Evolutionary conservation across 2,329 filamentous ascomycete species (phyloP).

Genomic region (Aspergillus oerlinghausenensis): DNA sequence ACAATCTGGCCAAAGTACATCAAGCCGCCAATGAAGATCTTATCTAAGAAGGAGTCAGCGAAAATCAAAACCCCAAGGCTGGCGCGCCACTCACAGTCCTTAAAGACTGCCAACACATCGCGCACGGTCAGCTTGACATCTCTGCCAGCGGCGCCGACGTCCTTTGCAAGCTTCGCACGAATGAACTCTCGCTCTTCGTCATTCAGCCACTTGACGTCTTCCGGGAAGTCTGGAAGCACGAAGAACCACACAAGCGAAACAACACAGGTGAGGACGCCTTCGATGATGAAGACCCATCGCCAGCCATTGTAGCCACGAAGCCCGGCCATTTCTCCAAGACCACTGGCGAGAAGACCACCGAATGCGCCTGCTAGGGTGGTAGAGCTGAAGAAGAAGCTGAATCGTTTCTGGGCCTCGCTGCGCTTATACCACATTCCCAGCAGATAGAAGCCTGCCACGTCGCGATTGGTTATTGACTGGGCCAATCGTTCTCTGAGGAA

Average conservation of each 20-base stretch:
- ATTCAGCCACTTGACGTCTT: conserved; percentile 67
- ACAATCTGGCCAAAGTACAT: conserved; percentile 81
- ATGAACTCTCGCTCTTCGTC: conserved; percentile 66
- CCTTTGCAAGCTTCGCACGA: conserved; percentile 60
- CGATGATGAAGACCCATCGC: conserved; percentile 54
- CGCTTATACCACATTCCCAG: conserved; percentile 82
- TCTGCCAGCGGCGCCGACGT: conserved; percentile 63
- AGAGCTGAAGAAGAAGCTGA: conserved; percentile 86
- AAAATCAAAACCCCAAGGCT: not conserved
- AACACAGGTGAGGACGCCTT: conserved; percentile 61
- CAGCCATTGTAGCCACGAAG: conserved; percentile 53
- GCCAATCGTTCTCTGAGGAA: conserved; percentile 7
- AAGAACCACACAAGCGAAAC: conserved; percentile 59
- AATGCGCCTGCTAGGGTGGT: conserved; percentile 60
- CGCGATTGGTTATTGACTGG: not conserved
- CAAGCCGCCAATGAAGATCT: conserved; percentile 67
- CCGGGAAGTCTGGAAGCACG: conserved; percentile 68
- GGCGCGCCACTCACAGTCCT: conserved; percentile 49
- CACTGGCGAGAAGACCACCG: conserved; percentile 57
- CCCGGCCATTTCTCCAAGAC: conserved; percentile 55
- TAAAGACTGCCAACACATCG: conserved; percentile 62
- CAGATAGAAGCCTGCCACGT: conserved; percentile 50
- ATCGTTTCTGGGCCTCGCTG: conserved; percentile 82
- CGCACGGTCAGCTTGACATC: conserved; percentile 57
- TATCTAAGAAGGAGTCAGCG: conserved; percentile 37